These are phyloP conservation scores for Kuraishia piskuri DNA, from an alignment of 805 yeast genomes.

Conservation along the genomic window DNA sequence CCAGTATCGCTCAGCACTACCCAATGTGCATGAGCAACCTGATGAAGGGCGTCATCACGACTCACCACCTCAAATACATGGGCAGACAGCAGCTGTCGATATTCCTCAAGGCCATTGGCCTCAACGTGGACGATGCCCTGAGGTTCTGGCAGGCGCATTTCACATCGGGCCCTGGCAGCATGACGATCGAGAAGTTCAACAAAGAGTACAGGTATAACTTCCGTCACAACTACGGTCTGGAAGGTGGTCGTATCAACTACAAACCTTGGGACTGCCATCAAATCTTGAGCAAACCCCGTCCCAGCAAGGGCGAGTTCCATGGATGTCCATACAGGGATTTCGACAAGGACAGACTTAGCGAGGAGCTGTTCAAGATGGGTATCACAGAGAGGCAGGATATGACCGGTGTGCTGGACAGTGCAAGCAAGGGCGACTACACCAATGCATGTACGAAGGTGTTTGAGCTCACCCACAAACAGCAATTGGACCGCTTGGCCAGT, in stretches of 20 bases:
- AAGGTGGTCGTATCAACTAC: constrained; percentile 82
- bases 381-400: constrained; percentile 37
- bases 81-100: constrained; percentile 83
- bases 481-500: constrained; percentile 24
- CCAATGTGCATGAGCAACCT: constrained; percentile 77
- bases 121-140: constrained; percentile 79
- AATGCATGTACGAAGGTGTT: constrained; percentile 86
- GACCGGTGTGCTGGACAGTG: constrained; percentile 57
- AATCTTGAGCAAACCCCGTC: constrained; percentile 64
- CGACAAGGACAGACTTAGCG: constrained; percentile 50
- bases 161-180: constrained; percentile 37
- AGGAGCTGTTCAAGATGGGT: constrained; percentile 55
- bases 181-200: constrained; percentile 67
- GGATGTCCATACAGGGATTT: constrained; percentile 92
- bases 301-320: constrained; percentile 61
- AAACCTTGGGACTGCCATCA: constrained; percentile 80
- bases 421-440: constrained; percentile 63
- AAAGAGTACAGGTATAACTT: constrained; percentile 86
- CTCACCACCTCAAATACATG: constrained; percentile 69
- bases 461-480: constrained; percentile 54
- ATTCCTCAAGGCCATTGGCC: constrained; percentile 85
- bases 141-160: constrained; percentile 78
- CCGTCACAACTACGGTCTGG: constrained; percentile 85
- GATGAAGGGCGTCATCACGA: constrained; percentile 47
- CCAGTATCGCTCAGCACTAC: constrained; percentile 50